Evolutionary conservation across 2,329 filamentous ascomycete species (phyloP), one percentile per base, ranked within the genome.

Genomic region (Cytospora piceicola): DNA sequence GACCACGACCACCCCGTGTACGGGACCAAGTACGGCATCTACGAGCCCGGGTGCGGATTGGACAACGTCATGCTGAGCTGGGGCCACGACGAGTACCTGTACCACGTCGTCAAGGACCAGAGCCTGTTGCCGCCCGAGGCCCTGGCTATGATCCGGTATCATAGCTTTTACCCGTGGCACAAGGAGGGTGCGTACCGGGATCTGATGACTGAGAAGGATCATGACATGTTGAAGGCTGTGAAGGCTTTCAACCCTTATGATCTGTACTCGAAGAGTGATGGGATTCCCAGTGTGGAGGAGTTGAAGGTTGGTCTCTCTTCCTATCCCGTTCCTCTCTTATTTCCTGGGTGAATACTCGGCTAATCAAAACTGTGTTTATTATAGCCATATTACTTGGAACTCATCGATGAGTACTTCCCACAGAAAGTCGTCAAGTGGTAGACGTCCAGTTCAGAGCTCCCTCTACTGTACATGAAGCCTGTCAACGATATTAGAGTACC

Each of bases 151-250:
- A 95, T 97, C 76, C 84, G 93, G 64, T 96, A 96, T 79, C 93
- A 97, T 80, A 92, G 89, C 7, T 96, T 96, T 80, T 97, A 97
- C 79, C 90, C 93, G 20, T 97, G 93, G 93, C 93, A 96, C 79
- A 87, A 84, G 68, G 89, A 90, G 76, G 90, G 89, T 63, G 93
- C 91, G 8, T 97, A 97, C 79, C 78, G 79, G 67, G 87, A 92
- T 78, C 85, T 96, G 77, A 96, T 96, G 93, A 85, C 90, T 75
- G 88, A 90, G 67, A 90, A 93, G 75, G 93, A 97, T 72, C 80
- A 89, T 76, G 83, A 85, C 72, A 93, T 96, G 89, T 80, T 96
- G 71, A 86, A 87, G 74, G 92, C 92, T 11, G 93, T 96, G 58
- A 85, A 87, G 77, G 92, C 91, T 0, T 96, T 97, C 79, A 96